phyloP scores from a whole-genome alignment of 2,329 filamentous ascomycete species.

The Bertia moriformis region DNA sequence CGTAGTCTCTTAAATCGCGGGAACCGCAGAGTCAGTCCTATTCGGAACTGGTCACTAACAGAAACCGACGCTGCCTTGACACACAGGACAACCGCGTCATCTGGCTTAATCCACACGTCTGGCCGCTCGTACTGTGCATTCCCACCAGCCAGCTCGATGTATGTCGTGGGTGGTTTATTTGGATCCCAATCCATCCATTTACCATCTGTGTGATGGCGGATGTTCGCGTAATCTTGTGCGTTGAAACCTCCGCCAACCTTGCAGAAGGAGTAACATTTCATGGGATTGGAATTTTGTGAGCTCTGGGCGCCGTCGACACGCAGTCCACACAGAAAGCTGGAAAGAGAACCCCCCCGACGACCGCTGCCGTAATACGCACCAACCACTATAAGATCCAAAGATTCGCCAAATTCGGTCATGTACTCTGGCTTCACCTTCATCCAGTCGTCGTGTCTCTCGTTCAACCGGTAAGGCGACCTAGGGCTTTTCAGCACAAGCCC shows the following conservation, averaged over 20 bases:
- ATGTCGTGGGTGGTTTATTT: slow-evolving; percentile 60
- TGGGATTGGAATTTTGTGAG: slow-evolving; percentile 30
- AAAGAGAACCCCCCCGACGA: slow-evolving; percentile 64
- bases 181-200: slow-evolving; percentile 83
- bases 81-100: slow-evolving; percentile 72
- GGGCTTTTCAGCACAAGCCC: slow-evolving; percentile 91
- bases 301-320: slow-evolving; percentile 55
- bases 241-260: slow-evolving; percentile 93
- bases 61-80: slow-evolving; percentile 76
- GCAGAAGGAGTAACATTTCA: slow-evolving; percentile 87
- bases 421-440: slow-evolving; percentile 98
- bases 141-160: slow-evolving; percentile 69
- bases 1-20: slow-evolving; percentile 74
- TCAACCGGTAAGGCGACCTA: slow-evolving; percentile 69
- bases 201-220: slow-evolving; percentile 71
- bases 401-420: slow-evolving; percentile 91
- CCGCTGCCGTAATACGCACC: slow-evolving; percentile 90
- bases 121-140: slow-evolving; percentile 62
- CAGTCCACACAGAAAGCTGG: slow-evolving; percentile 82
- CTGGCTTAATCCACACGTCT: slow-evolving; percentile 84
- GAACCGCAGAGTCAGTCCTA: slow-evolving; percentile 69
- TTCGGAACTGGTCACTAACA: slow-evolving; percentile 63
- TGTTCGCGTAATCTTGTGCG: slow-evolving; percentile 68
- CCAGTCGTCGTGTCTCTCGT: slow-evolving; percentile 89
- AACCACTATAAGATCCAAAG: slow-evolving; percentile 75